Base-by-base conservation (phyloP, 2,329 filamentous ascomycete genomes). In the Neonectria sp. region DNA sequence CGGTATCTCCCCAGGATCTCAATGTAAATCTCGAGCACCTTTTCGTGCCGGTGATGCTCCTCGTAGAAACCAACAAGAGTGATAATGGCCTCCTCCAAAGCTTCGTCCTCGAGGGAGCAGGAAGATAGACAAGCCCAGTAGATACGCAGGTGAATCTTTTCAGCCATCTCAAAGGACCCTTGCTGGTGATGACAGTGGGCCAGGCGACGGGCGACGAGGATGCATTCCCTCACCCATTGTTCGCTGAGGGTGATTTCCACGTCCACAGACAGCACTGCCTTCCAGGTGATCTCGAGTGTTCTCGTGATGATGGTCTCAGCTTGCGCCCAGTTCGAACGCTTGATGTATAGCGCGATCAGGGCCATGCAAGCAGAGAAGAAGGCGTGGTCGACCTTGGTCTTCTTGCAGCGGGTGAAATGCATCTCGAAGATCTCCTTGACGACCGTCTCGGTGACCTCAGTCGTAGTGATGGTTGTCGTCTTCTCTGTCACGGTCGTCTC, bases 261-360 rank as follows among this genome's bases (percentile, higher is more conserved):
- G 29, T 81, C 78, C 3, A 66, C 71, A 3, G 71, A 77, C 31
- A 83, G 60, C 3, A 83, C 70, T 2, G 76, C 77, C 68, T 80
- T 80, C 82, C 82, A 83, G 6, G 79, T 79, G 29, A 82, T 73
- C 66, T 82, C 79, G 0, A 83, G 76, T 0, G 81, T 78, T 60
- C 75, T 71, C 60, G 74, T 79, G 56, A 81, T 77, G 21, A 80
- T 68, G 1, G 73, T 63, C 58, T 82, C 81, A 0, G 80, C 81
- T 55, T 83, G 76, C 4, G 62, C 57, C 79, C 80, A 83, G 37
- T 79, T 77, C 15, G 76, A 67, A 2, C 72, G 70, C 25, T 77
- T 76, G 12, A 77, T 65, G 65, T 79, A 77, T 4, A 79, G 72
- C 31, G 77, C 79, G 25, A 80, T 75, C 17, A 83, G 70, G 2